Conservation (phyloP, 129 eudicot species). For the Deinandra increscens region DNA sequence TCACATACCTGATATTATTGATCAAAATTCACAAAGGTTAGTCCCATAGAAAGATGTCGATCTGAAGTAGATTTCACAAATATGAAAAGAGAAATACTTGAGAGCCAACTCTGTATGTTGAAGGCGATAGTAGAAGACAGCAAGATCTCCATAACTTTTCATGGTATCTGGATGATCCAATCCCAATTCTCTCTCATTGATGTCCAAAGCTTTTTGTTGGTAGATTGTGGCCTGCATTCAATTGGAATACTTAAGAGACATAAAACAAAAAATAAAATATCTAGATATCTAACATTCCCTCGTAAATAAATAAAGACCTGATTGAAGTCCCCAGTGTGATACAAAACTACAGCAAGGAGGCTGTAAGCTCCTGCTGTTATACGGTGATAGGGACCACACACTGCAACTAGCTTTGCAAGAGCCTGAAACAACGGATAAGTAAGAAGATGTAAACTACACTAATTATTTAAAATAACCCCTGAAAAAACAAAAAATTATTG, state of each 20-base stretch:
- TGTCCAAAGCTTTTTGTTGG: constrained; percentile 99
- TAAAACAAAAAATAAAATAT: constrained; percentile 1
- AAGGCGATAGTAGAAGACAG: constrained; percentile 97
- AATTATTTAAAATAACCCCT: neutral
- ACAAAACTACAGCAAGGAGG: constrained; percentile 97
- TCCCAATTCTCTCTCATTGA: constrained; percentile 95
- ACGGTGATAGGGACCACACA: constrained; percentile 98
- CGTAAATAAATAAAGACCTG: constrained; percentile 55
- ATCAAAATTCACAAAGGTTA: neutral
- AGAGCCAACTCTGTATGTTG: constrained; percentile 99
- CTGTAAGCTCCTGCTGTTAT: constrained; percentile 99
- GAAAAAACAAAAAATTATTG: neutral
- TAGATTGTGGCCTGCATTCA: constrained; percentile 87
- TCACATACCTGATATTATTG: constrained; percentile 64
- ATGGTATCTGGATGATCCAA: constrained; percentile 99
- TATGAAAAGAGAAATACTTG: constrained; percentile 55
- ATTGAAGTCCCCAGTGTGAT: constrained; percentile 99
- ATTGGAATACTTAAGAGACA: constrained; percentile 6
- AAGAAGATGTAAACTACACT: constrained; percentile 21
- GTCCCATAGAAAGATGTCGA: constrained; percentile 7
- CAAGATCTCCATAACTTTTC: constrained; percentile 99
- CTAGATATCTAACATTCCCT: constrained; percentile 4
- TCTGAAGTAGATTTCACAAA: constrained; percentile 1
- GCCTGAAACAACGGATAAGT: constrained; percentile 56
- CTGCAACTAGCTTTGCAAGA: constrained; percentile 97